A percentile compares a stretch with the other conserved stretches of the same genome.
phyloP scores from a whole-genome alignment of 2,329 filamentous ascomycete genomes.

The Apiospora pterosperma region DNA sequence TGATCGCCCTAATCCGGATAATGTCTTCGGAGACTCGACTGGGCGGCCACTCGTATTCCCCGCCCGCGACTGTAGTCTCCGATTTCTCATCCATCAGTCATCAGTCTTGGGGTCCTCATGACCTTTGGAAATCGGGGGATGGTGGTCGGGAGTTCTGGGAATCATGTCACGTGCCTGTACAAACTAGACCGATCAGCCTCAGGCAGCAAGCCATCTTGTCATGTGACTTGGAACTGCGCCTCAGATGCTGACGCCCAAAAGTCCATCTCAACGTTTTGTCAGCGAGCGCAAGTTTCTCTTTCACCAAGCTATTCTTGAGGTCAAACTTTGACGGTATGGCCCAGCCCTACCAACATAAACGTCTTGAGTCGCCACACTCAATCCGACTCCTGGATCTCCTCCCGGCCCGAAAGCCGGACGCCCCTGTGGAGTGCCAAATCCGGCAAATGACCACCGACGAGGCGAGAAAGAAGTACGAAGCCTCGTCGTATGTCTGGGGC shows the following conservation, averaged over 20 bases:
- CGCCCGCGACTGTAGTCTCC: background rate
- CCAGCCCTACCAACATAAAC: background rate
- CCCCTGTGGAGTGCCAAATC: background rate
- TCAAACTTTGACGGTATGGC: background rate
- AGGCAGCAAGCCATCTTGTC: background rate
- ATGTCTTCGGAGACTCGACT: background rate
- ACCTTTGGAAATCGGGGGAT: background rate
- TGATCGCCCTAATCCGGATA: background rate
- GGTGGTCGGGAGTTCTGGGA: too few species aligned
- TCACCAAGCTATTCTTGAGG: background rate
- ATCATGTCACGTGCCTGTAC: too few species aligned
- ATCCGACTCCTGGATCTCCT: background rate
- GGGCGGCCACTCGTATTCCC: background rate
- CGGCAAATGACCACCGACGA: background rate
- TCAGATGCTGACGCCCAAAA: background rate
- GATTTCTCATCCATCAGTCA: slow-evolving; percentile 2
- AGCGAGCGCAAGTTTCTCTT: background rate
- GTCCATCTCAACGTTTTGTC: too few species aligned
- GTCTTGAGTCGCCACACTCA: background rate
- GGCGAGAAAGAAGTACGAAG: background rate
- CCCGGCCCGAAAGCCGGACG: background rate
- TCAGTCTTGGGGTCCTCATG: background rate
- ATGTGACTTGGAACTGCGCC: background rate
- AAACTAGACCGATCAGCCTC: background rate
- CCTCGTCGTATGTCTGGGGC: background rate